phyloP scores from a whole-genome alignment of 1,284 basidiomycete genomes.

The Moesziomyces sp. region DNA sequence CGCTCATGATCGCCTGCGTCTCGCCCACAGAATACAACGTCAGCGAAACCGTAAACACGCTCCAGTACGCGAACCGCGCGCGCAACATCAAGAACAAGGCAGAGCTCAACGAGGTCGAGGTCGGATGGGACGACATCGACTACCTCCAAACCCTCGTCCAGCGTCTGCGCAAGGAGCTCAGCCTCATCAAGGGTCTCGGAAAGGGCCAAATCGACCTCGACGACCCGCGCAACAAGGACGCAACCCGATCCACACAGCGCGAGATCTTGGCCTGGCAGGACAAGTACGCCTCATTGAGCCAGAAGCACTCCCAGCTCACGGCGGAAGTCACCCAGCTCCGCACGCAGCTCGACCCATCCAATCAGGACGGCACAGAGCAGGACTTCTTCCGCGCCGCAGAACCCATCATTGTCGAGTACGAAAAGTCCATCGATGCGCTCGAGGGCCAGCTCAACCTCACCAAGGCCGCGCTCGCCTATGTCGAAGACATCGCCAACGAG shows the following conservation, averaged over 20 bases:
- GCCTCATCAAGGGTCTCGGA: conserved; percentile 76
- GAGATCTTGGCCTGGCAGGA: conserved; percentile 80
- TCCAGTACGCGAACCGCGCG: conserved; percentile 97
- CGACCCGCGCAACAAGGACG: conserved; percentile 32
- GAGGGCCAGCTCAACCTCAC: conserved; percentile 92
- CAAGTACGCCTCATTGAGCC: conserved; percentile 84
- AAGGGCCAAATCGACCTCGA: conserved; percentile 40
- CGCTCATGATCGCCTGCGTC: conserved; percentile 98
- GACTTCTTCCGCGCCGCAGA: conserved; percentile 96
- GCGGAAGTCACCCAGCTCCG: conserved; percentile 79
- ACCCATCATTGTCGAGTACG: conserved; percentile 94
- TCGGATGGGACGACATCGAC: conserved; percentile 97
- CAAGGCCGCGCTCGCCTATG: conserved; percentile 85
- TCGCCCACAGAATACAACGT: conserved; percentile 95
- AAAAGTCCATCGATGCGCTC: conserved; percentile 93
- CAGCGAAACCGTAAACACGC: conserved; percentile 92
- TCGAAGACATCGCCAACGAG: conserved; percentile 90
- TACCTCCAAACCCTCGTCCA: conserved; percentile 78
- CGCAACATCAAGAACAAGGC: conserved; percentile 96
- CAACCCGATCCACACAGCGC: conserved; percentile 69
- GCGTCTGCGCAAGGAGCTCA: conserved; percentile 83
- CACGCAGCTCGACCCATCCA: conserved; percentile 47
- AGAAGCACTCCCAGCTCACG: conserved; percentile 83
- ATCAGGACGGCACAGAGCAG: conserved; percentile 71
- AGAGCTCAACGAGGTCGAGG: conserved; percentile 90